Conservation (phyloP, 106 monocot genomes). For the Xerophyta viscosa region DNA sequence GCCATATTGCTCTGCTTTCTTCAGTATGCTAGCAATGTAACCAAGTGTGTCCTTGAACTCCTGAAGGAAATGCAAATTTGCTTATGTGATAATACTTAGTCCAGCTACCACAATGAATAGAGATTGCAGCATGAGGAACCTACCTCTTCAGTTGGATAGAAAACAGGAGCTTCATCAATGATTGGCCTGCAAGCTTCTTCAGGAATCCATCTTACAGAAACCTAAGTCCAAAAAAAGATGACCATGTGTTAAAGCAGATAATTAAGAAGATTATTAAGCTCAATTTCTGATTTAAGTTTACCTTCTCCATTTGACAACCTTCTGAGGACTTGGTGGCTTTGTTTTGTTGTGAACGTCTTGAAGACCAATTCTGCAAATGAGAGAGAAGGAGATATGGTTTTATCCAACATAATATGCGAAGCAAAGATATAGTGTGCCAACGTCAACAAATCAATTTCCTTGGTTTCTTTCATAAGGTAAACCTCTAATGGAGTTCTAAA, state of each 20-base stretch:
- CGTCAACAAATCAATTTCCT: no score
- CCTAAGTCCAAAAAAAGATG: slow-evolving; percentile 15
- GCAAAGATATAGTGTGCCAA: background rate
- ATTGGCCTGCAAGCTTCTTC: slow-evolving; percentile 44
- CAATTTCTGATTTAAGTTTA: background rate
- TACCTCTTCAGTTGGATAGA: slow-evolving; percentile 65
- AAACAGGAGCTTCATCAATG: slow-evolving; percentile 71
- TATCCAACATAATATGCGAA: background rate
- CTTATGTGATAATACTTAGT: background rate
- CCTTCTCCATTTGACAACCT: slow-evolving; percentile 21
- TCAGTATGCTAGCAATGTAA: slow-evolving; percentile 64
- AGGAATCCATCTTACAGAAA: slow-evolving; percentile 40
- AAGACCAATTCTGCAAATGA: slow-evolving; percentile 23
- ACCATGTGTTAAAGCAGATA: background rate
- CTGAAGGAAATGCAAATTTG: slow-evolving; percentile 29
- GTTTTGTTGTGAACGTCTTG: slow-evolving; percentile 19
- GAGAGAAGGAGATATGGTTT: background rate
- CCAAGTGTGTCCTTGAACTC: slow-evolving; percentile 83
- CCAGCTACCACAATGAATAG: background rate
- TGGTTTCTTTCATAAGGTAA: no score
- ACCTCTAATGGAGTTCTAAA: no score
- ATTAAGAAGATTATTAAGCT: background rate
- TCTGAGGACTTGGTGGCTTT: slow-evolving; percentile 15
- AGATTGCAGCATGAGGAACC: background rate
- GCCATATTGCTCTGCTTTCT: slow-evolving; percentile 70